Base-by-base conservation (phyloP, 257 asterid genomes). In the Solanum etuberosum region DNA sequence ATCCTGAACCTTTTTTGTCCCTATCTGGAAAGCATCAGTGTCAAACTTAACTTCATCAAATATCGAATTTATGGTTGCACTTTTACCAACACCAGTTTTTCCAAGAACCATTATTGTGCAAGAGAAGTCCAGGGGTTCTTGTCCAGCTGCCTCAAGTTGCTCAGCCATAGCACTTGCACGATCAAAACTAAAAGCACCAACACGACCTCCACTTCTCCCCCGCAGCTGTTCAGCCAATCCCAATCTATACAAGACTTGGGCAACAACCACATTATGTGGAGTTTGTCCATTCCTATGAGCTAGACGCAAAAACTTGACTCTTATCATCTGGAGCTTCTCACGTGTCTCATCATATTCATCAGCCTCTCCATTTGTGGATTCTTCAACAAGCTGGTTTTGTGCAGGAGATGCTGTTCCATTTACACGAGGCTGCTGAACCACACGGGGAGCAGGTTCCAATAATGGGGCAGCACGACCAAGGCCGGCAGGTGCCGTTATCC, bases 101-200 rank as follows among this genome's bases (percentile, higher is more conserved):
- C 99, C 99, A 61, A 97, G 92, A 89, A 97, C 98, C 99, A 97
- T 97, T 72, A 97, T 96, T 13, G 99, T 97, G 91, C 99, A 97
- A 42, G 99, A 94, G 88, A 97, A 96, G 91, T 97, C 96, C 88
- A 97, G 90, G 86, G 98, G 98, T 59, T 96, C 98, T 88, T 96
- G 98, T 35, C 97, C 98, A 85, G 98, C 93, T 42, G 99, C 94
- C 94, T 97, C 99, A 48, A 97, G 99, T 88, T 96, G 98, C 93
- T 96, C 98, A 10, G 99, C 99, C 98, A 96, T 91, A 37, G 98
- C 98, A 92, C 99, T 97, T 8, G 99, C 99, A 70, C 99, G 99
- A 86, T 97, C 99, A 89, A 97, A 97, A 91, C 98, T 97, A 61
- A 97, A 95, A 71, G 98, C 96, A 85, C 92, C 98, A 88, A 90